Base-by-base conservation (phyloP, 257 asterid genomes). In the Orobanche coerulescens region DNA sequence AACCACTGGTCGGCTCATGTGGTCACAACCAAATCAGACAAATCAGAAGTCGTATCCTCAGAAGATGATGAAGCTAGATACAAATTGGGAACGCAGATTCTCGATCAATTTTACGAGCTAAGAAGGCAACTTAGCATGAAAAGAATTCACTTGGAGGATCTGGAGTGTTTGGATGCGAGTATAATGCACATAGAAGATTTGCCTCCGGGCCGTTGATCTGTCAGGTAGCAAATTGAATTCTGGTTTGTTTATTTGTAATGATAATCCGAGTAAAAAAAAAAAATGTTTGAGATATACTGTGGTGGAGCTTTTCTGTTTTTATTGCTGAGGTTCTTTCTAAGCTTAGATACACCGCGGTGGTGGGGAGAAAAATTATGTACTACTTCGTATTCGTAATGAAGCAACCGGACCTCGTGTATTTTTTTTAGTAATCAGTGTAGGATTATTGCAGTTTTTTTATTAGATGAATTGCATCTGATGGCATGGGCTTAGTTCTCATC, bases 1-100 rank as follows among this genome's bases (percentile, higher is more conserved):
- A 70, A 49, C 42, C 50, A 42, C 55, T 72, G 86, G 84, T 68
- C 80, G 18, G 87, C 84, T 47, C 28, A 34, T 58, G 15, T 66
- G 65, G 42, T 62, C 50, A 5, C 64, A 19, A 31, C 65, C 61
- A 60, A 55, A 30, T 56, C 74, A 24, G 40, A 62, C 56, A 60
- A 47, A 36, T 56, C 74, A 14, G 44, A 64, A 55, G 51, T n/a
- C n/a, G n/a, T 18, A 28, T 25, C 71, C 19, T 48, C 44, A 1
- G 53, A 52, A 1, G 53, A 52, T 7, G 62, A 56, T 58, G 76
- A 73, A 62, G 78, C 47, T 63, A 33, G 68, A 40, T 19, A 52
- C 59, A 52, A 70, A 54, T 44, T 58, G 57, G 69, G 71, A 37
- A 30, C 55, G 37, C 77, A 25, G 64, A 47, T 76, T 37, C 8